Evolutionary conservation across 176 grass and related monocot species (phyloP).

Genomic region (Bolboschoenus planiculmis): DNA sequence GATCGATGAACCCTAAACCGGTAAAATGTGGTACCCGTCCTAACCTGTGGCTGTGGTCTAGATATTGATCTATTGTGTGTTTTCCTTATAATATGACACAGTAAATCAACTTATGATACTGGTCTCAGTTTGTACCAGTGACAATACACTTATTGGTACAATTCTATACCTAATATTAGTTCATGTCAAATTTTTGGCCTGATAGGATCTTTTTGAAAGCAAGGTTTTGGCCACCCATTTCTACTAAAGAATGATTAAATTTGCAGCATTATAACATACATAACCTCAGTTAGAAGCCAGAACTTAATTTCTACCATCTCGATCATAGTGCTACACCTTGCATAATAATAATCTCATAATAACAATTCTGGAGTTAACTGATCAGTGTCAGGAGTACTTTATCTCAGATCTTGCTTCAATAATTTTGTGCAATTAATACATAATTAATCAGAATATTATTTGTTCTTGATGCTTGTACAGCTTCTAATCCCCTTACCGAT

Average conservation of each 20-base stretch:
- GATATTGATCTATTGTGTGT: background rate
- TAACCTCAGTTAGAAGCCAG: background rate
- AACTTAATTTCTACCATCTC: background rate
- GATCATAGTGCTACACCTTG: background rate
- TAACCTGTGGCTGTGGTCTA: background rate
- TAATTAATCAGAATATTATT: background rate
- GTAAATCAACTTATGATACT: background rate
- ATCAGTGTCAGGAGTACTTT: background rate
- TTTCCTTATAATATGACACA: background rate
- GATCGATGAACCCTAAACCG: too few relatives aligned
- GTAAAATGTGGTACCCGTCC: background rate
- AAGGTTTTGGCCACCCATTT: background rate
- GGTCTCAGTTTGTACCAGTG: background rate
- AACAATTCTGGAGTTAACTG: background rate
- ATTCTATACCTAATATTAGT: background rate
- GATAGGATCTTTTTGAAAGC: background rate
- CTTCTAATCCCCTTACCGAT: slow-evolving; percentile 17
- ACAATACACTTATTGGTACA: background rate
- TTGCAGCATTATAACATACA: background rate
- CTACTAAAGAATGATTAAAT: background rate
- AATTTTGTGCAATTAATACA: background rate
- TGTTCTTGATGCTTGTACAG: slow-evolving; percentile 13
- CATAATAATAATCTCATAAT: background rate
- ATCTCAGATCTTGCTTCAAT: background rate
- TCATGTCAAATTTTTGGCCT: background rate